Evolutionary conservation across 139 green algal species (phyloP), one percentile per base, ranked within the genome.

Genomic region (Ostreobium quekettii): DNA sequence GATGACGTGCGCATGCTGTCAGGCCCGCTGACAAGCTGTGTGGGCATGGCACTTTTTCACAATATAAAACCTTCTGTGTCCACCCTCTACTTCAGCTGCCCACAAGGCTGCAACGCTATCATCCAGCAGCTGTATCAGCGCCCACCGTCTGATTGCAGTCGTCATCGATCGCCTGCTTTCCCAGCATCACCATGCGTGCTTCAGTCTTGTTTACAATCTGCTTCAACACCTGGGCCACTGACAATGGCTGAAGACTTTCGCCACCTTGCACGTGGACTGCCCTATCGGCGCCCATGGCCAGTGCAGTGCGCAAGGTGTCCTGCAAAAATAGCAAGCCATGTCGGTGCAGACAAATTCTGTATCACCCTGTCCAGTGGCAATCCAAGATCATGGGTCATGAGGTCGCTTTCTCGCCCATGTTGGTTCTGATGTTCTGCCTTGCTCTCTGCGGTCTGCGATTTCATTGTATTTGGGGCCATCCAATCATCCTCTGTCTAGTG

Each of bases 151-250:
- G 87, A 73, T 92, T 93, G 75, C 61, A 82, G 76, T 97, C 92
- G 39, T 89, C 88, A 68, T 97, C 92, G 33, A 97, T 96, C 11
- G 91, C 89, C 80, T 97, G 92, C 82, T 96, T 97, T 29, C 91
- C 91, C 49, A 97, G 75, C 63, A 97, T 48, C 38, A 90, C 67
- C 32, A 97, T 39, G 26, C 33, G 36, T 0, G 83, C 63, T 3
- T 71, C 29, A 71, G 96, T 89, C 30, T 61, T 70, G 24, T 64
- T 31, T 2, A 73, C 84, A 11, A 97, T 26, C 19, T 78, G 78
- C 36, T 83, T 83, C 61, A 97, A 79, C 60, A 93, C 48, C 57
- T 85, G 78, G 1, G 92, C 90, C 2, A 97, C 84, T 1, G 70
- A 76, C 36, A 97, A 76, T 2, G 92, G 92, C 76, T 91, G 64